A percentile compares a stretch with the other conserved stretches of the same genome.
phyloP scores from a whole-genome alignment of 2,329 filamentous ascomycete species.

The Podosphaera leucotricha region DNA sequence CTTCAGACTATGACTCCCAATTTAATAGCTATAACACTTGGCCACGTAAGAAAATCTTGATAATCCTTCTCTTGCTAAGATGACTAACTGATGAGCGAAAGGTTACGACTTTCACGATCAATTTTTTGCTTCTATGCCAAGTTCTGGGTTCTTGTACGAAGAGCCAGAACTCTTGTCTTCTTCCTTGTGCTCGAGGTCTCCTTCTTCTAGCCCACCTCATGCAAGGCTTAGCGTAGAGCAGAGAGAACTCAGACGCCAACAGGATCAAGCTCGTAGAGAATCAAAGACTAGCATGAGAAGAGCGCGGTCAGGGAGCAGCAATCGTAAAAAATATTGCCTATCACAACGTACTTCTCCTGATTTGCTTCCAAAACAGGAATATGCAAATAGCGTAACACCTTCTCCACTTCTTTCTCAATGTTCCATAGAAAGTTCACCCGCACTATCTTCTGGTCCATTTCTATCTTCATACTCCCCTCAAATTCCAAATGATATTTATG shows the following conservation, averaged over 20 bases:
- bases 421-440: slow-evolving; percentile 10
- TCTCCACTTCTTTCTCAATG: slow-evolving; percentile 14
- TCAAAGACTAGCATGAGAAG: slow-evolving; percentile 31
- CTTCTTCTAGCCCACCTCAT: slow-evolving; percentile 32
- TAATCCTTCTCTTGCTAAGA: not conserved
- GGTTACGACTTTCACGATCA: slow-evolving; percentile 14
- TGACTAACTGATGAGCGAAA: slow-evolving; percentile 7
- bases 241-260: slow-evolving; percentile 36
- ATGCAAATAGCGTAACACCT: slow-evolving; percentile 12
- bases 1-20: slow-evolving; percentile 14
- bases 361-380: slow-evolving; percentile 13
- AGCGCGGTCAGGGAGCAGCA: slow-evolving; percentile 15
- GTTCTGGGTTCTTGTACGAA: slow-evolving; percentile 10
- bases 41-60: slow-evolving; percentile 12
- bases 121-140: slow-evolving; percentile 11
- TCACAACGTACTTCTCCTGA: slow-evolving; percentile 15
- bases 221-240: slow-evolving; percentile 32
- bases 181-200: slow-evolving; percentile 14
- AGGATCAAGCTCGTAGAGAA: slow-evolving; percentile 33
- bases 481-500: slow-evolving; percentile 12
- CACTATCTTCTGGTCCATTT: slow-evolving; percentile 11
- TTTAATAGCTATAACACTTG: slow-evolving; percentile 14
- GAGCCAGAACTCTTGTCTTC: slow-evolving; percentile 13
- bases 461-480: slow-evolving; percentile 12
- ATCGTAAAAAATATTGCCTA: slow-evolving; percentile 14